Evolutionary conservation across 2,329 filamentous ascomycete species (phyloP).

Genomic region (Ambrosiella cleistominuta): DNA sequence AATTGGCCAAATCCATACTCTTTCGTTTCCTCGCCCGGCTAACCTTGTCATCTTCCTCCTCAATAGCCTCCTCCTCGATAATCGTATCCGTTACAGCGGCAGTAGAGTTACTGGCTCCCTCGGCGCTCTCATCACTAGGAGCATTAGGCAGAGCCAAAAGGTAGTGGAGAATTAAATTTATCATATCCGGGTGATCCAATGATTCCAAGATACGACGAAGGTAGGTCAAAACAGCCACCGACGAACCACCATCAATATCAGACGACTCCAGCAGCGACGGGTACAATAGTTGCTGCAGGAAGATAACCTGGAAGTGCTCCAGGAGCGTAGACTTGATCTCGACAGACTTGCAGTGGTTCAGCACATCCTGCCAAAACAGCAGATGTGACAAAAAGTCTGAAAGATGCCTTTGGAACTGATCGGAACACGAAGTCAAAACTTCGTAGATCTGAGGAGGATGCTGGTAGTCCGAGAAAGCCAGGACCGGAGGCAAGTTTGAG

Average conservation of each 20-base stretch:
- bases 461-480: conserved; percentile 77
- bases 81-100: neutral
- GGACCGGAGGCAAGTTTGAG: conserved; percentile 60
- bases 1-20: conserved; percentile 71
- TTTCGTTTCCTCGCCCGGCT: conserved; percentile 65
- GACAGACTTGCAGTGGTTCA: conserved; percentile 82
- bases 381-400: conserved; percentile 89
- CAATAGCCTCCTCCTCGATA: conserved; percentile 1
- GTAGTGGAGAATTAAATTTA: conserved; percentile 85
- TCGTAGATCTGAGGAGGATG: conserved; percentile 53
- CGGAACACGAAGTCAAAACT: conserved; percentile 55
- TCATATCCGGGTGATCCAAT: conserved; percentile 82
- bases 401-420: conserved; percentile 68
- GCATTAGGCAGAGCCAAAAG: conserved; percentile 48
- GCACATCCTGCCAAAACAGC: conserved; percentile 92
- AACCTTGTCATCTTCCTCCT: conserved; percentile 26
- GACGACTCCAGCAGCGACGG: conserved; percentile 92
- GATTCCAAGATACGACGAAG: conserved; percentile 78
- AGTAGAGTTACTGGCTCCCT: neutral
- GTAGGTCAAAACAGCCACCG: conserved; percentile 88
- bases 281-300: conserved; percentile 88
- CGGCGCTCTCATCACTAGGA: conserved; percentile 31
- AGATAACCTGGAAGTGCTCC: conserved; percentile 94
- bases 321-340: conserved; percentile 86
- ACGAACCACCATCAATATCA: conserved; percentile 90